Conservation (phyloP, 306 rosid genomes). For the Medicago lupulina region DNA sequence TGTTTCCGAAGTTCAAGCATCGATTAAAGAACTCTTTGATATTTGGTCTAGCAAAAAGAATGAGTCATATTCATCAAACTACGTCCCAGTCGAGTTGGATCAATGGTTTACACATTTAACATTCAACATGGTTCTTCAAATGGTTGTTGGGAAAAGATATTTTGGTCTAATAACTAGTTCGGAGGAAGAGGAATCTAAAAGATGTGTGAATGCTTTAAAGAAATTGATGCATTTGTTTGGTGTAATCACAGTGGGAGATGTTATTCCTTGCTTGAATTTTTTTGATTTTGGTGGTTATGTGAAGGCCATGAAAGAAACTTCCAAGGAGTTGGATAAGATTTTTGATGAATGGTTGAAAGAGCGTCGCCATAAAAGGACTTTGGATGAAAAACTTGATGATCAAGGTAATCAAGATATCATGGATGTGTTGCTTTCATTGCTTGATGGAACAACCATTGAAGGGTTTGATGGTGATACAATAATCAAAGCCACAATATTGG, state of each 20-base stretch:
- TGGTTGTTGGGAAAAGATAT: constrained; percentile 20
- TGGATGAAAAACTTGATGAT: neutral
- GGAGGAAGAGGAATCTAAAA: constrained; percentile 1
- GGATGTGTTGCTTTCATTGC: constrained; percentile 29
- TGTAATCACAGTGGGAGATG: constrained; percentile 23
- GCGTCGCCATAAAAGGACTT: neutral
- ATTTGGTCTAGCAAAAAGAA: constrained; percentile 11
- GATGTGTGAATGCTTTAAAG: neutral
- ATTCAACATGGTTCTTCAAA: constrained; percentile 35
- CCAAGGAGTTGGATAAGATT: constrained; percentile 1
- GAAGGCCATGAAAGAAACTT: constrained; percentile 42
- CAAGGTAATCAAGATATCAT: constrained; percentile 14
- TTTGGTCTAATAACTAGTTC: neutral
- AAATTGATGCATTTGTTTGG: constrained; percentile 16
- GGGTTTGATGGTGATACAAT: constrained; percentile 26
- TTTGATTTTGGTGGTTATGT: constrained; percentile 40
- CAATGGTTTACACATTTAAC: constrained; percentile 28
- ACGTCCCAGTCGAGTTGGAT: constrained; percentile 39
- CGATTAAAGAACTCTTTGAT: constrained; percentile 32
- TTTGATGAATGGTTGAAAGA: constrained; percentile 35
- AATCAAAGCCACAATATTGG: constrained; percentile 41
- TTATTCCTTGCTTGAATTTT: constrained; percentile 34
- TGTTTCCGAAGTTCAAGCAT: constrained; percentile 23
- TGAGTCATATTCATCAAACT: neutral
- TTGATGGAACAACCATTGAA: neutral